These are phyloP conservation scores for Penicillium malachiteum DNA, from an alignment of 495 filamentous ascomycete genomes.

Conservation along the genomic window DNA sequence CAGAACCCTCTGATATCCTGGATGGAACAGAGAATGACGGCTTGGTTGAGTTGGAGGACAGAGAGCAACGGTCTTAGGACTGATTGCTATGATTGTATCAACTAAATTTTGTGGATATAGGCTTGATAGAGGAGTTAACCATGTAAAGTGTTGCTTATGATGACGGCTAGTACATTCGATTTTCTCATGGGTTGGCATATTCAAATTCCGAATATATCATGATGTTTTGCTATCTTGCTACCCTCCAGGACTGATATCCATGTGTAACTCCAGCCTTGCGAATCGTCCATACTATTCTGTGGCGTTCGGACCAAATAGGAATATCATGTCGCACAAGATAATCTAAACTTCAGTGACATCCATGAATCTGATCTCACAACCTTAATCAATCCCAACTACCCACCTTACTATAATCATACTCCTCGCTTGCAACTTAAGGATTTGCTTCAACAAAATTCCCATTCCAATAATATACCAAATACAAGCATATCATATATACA, in stretches of 20 bases:
- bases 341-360: no score
- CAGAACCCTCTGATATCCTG: constrained; percentile 50
- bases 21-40: constrained; percentile 67
- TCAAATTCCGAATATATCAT: neutral
- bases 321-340: no score
- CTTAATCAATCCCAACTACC: no score
- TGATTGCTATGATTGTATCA: neutral
- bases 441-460: no score
- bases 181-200: neutral
- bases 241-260: no score
- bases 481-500: neutral
- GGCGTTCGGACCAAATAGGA: no score
- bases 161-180: neutral
- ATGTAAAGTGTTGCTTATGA: constrained; percentile 8
- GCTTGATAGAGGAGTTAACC: constrained; percentile 11
- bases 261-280: no score
- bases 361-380: no score
- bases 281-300: no score
- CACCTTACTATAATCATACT: no score
- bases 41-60: constrained; percentile 61
- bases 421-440: no score
- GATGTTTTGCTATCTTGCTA: neutral
- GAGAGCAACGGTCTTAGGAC: constrained; percentile 22
- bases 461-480: neutral
- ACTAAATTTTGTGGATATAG: constrained; percentile 9